Evolutionary conservation across 306 rosid genomes (phyloP).

Genomic region (Cicer pinnatifidum): DNA sequence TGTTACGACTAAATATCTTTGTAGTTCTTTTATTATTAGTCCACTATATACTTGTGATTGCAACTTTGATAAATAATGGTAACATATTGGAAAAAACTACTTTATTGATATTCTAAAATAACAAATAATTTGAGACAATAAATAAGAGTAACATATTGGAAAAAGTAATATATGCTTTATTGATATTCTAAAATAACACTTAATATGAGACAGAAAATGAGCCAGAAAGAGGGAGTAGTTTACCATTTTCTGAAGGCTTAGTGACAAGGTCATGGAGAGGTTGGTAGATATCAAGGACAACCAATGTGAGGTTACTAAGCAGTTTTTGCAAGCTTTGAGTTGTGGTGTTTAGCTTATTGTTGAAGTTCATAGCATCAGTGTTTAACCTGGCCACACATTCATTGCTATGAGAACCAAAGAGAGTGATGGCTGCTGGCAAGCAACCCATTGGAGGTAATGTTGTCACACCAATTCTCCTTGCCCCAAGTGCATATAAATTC

Average conservation of each 20-base stretch:
- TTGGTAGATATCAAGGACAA: slow-evolving; percentile 66
- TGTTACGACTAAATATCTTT: too few species aligned
- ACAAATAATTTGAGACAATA: too few species aligned
- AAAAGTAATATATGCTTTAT: too few species aligned
- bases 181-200: too few species aligned
- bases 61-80: too few species aligned
- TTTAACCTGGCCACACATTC: slow-evolving; percentile 60
- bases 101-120: too few species aligned
- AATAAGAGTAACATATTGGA: too few species aligned
- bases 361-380: slow-evolving; percentile 64
- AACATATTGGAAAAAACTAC: too few species aligned
- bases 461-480: slow-evolving; percentile 76
- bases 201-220: too few species aligned
- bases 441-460: slow-evolving; percentile 83
- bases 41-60: too few species aligned
- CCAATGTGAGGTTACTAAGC: slow-evolving; percentile 64
- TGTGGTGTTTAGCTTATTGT: slow-evolving; percentile 65
- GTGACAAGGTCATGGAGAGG: slow-evolving; percentile 68
- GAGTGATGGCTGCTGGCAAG: slow-evolving; percentile 69
- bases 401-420: slow-evolving; percentile 62
- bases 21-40: too few species aligned
- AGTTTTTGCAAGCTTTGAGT: slow-evolving; percentile 56
- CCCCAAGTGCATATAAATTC: slow-evolving; percentile 74
- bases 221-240: neutral
- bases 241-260: slow-evolving; percentile 69